These are phyloP conservation scores for Alternaria ethzedia DNA, from an alignment of 2,329 filamentous ascomycete genomes.

Conservation along the genomic window DNA sequence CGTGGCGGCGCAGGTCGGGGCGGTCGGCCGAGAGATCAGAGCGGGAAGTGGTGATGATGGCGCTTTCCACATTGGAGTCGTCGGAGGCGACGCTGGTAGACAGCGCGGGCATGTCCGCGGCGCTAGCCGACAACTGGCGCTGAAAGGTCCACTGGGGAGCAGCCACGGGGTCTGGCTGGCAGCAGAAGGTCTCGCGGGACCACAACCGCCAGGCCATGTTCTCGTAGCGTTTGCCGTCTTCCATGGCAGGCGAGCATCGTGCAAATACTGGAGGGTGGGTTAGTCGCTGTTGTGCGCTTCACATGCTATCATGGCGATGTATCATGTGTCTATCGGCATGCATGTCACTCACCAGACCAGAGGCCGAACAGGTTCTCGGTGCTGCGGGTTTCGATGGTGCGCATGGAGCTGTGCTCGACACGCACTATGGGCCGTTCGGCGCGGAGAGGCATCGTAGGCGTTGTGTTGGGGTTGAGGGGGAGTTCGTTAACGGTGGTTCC, in stretches of 20 bases:
- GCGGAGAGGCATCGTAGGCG: conserved; percentile 75
- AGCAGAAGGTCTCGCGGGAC: conserved; percentile 93
- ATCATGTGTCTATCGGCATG: background rate
- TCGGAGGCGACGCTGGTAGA: conserved; percentile 56
- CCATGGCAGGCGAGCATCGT: conserved; percentile 90
- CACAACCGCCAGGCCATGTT: conserved; percentile 94
- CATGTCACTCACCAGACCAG: conserved; percentile 80
- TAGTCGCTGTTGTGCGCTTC: conserved; percentile 20
- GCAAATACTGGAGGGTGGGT: conserved; percentile 74
- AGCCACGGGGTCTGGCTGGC: conserved; percentile 64
- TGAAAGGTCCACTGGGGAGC: conserved; percentile 44
- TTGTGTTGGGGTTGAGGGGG: background rate
- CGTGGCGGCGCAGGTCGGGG: conserved; percentile 73
- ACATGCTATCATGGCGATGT: background rate
- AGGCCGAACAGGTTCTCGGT: conserved; percentile 94
- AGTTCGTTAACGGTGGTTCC: conserved; percentile 2
- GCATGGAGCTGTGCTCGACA: conserved; percentile 88
- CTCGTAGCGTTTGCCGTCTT: conserved; percentile 89
- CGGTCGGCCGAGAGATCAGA: conserved; percentile 59
- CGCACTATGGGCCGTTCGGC: conserved; percentile 86
- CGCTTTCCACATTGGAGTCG: conserved; percentile 47
- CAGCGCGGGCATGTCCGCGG: conserved; percentile 50
- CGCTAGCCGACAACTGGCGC: conserved; percentile 34
- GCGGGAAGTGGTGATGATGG: conserved; percentile 55
- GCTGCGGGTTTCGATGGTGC: conserved; percentile 92